Evolutionary conservation across 2,329 filamentous ascomycete species (phyloP).

Genomic region (Hansfordia pulvinata): DNA sequence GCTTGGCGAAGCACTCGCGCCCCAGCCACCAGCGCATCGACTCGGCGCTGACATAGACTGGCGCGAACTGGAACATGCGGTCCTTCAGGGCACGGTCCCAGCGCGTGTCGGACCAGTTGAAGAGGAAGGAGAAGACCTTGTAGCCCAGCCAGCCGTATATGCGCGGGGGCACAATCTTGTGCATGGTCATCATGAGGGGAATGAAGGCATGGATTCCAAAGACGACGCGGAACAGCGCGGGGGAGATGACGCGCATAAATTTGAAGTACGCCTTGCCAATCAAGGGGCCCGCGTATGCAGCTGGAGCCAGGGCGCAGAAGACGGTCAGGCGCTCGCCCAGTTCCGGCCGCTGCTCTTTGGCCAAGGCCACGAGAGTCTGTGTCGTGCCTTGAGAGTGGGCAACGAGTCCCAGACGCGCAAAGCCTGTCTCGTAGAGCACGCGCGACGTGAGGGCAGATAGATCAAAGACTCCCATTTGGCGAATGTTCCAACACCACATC

Average conservation of each 20-base stretch:
- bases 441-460: constrained; percentile 68
- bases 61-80: constrained; percentile 84
- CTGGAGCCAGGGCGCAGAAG: constrained; percentile 83
- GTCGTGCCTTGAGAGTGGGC: constrained; percentile 89
- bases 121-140: constrained; percentile 77
- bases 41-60: constrained; percentile 80
- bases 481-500: constrained; percentile 96
- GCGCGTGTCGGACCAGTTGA: constrained; percentile 70
- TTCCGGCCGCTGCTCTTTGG: constrained; percentile 80
- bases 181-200: constrained; percentile 83
- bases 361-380: constrained; percentile 73
- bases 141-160: constrained; percentile 78
- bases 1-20: constrained; percentile 62
- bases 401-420: constrained; percentile 68
- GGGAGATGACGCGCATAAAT: constrained; percentile 74
- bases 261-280: constrained; percentile 84
- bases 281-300: constrained; percentile 76
- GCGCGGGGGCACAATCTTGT: constrained; percentile 45
- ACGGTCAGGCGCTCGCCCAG: constrained; percentile 72
- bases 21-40: constrained; percentile 96
- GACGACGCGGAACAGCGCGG: constrained; percentile 60
- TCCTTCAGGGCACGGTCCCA: constrained; percentile 73
- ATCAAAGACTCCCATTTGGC: constrained; percentile 86
- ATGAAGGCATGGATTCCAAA: constrained; percentile 94
- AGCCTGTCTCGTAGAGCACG: constrained; percentile 71